Base-by-base conservation (phyloP, 2,329 filamentous ascomycete genomes). In the Aspergillus floridensis region DNA sequence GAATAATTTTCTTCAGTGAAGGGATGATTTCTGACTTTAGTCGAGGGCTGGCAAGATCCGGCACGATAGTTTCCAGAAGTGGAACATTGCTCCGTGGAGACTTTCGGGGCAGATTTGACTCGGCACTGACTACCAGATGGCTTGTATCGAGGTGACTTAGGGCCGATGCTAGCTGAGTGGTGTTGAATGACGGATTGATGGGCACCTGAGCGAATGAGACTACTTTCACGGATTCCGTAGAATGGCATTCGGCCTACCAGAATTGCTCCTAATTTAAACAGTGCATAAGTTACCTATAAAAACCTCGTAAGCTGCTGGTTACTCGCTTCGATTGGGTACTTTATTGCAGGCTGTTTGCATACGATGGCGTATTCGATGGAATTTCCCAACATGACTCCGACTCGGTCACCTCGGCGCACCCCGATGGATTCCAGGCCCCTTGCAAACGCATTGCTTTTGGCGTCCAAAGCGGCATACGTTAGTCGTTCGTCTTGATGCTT, bases 251-350 rank as follows among this genome's bases (percentile, higher is more conserved):
- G 51, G 67, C 77, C 61, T 72, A 86, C 93, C 63, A 98, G 80
- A 53, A 98, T 86, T 24, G 91, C 93, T n/a, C 95, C 95, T 10
- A 98, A 83, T 76, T 98, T 98, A 80, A 93, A 96, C 57, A 95
- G 75, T 0, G 93, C 93, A 76, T 98, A 98, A 5, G 89, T 93
- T 21, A 75, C 73, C 82, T 77, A 54, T 38, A 35, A 10, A 21
- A 0, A 21, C 22, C 10, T 35, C 57, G 60, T 57, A 32, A 68
- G 62, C 69, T 51, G 22, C 16, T 29, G 53, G 57, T n/a, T 16
- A 19, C 14, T 24, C 14, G 12, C 14, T 32, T 22, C 10, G 5
- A 19, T 10, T 14, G 21, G 26, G 21, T 47, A 14, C 6, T 3
- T 21, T 47, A 4, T 26, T 8, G 5, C 22, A 2, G 24, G 1